Conservation (phyloP, 2,329 filamentous ascomycete species). For the Alternaria ethzedia region DNA sequence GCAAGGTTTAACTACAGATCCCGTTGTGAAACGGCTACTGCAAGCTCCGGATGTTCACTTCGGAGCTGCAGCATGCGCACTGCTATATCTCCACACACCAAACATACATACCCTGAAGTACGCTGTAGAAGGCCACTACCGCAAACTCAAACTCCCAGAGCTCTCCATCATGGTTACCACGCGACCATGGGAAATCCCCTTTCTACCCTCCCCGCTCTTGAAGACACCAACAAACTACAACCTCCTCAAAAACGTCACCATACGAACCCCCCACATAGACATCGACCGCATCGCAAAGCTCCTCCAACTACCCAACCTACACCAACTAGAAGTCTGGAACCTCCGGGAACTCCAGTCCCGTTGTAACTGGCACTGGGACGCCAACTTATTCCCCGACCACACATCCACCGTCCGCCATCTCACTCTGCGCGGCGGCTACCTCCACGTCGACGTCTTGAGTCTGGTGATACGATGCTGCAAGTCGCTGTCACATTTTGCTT, state of each 20-base stretch:
- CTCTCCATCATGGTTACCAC: neutral
- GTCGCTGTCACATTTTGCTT: neutral
- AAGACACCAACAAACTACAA: neutral
- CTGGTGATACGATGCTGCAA: neutral
- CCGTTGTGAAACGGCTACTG: neutral
- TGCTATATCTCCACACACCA: neutral
- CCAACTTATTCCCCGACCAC: neutral
- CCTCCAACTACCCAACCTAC: neutral
- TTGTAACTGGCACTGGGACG: neutral
- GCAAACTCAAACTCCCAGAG: neutral
- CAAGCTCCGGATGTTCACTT: neutral
- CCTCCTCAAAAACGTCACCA: neutral
- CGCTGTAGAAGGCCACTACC: neutral
- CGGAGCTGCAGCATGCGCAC: neutral
- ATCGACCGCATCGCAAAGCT: neutral
- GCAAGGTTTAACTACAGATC: neutral
- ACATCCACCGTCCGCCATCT: neutral
- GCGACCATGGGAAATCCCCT: neutral
- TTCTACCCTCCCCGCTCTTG: neutral
- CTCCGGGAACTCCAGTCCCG: neutral
- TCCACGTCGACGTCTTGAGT: neutral
- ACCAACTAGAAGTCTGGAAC: neutral
- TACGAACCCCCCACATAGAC: neutral
- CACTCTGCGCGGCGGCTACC: neutral
- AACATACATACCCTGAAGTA: neutral